Base-by-base conservation (phyloP, 176 grass and related monocot species). In the Miscanthus lutarioriparius region DNA sequence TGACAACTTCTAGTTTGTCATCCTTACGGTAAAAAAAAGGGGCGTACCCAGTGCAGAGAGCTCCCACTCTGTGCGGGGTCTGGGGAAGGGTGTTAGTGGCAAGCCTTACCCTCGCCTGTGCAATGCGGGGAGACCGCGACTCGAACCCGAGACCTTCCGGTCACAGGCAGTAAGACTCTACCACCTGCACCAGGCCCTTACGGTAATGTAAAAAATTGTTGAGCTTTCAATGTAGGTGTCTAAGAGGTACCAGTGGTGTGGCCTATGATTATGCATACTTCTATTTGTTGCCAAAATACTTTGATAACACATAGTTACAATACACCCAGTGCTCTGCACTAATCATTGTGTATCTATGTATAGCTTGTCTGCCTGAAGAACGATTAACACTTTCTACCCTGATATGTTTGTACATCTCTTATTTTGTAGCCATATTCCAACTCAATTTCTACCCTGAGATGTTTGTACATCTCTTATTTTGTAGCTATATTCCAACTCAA, bases 231-330 rank as follows among this genome's bases (percentile, higher is more conserved):
- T 72, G 51, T 22, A 56, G 54, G 33, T 71, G 22, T 26, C 4
- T 85, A 85, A 40, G 23, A 64, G n/a, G 30, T 63, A 53, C 64
- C 72, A 15, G 32, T 85, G 51, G 61, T 28, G 19, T 73, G 25
- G 19, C 32, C 7, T 37, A 22, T 22, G 30, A 47, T 86, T 75
- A 38, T 79, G 44, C 65, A 67, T 74, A 88, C 19, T 67, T 67
- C 1, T 59, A 44, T 79, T 3, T 78, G 32, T 61, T 79, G 8
- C 58, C 44, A 9, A 75, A 65, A 63, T 6, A 12, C 69, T 70
- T 59, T 11, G 5, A 68, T 79, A 79, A 47, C 61, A 15, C 59
- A 83, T 73, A 47, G n/a, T 74, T 45, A 30, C 1, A 67, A 48
- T 15, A 74, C 33, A 35, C 67, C 22, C 66, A 80, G 59, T 80